phyloP scores from a whole-genome alignment of 768 basidiomycete species.

The Calocybe gangraenosa region DNA sequence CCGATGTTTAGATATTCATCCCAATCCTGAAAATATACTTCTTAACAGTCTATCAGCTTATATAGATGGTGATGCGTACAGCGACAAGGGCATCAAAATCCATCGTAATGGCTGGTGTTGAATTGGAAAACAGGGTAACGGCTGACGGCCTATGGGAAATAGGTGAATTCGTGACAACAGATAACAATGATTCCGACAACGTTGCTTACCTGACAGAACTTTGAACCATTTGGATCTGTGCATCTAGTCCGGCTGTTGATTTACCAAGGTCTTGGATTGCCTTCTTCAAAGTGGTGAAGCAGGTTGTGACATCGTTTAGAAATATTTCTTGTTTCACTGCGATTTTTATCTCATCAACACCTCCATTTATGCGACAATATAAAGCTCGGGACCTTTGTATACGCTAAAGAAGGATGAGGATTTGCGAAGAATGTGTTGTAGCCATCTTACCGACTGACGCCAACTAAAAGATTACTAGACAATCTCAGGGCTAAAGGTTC shows the following conservation, averaged over 20 bases:
- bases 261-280: conserved; percentile 61
- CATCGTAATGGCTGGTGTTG: conserved; percentile 40
- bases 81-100: conserved; percentile 66
- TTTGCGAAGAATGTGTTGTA: background rate
- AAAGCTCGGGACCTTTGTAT: conserved; percentile 43
- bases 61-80: conserved; percentile 31
- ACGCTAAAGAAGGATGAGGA: conserved; percentile 20
- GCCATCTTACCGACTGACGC: conserved; percentile 70
- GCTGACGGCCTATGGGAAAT: conserved; percentile 36
- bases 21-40: conserved; percentile 43
- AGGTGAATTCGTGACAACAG: background rate
- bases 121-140: conserved; percentile 52
- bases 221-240: conserved; percentile 69
- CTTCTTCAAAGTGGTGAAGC: conserved; percentile 75
- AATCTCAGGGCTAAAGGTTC: conserved; percentile 85
- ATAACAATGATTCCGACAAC: conserved; percentile 15
- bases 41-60: background rate
- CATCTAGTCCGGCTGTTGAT: conserved; percentile 36
- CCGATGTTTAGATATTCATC: conserved; percentile 53
- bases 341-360: too few species aligned
- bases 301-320: conserved; percentile 72
- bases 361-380: background rate
- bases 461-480: conserved; percentile 87
- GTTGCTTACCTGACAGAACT: conserved; percentile 50
- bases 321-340: conserved; percentile 85